Evolutionary conservation across 352 stramenopile species (phyloP), one percentile per base, ranked within the genome.

Genomic region (Blastocystis hominis): DNA sequence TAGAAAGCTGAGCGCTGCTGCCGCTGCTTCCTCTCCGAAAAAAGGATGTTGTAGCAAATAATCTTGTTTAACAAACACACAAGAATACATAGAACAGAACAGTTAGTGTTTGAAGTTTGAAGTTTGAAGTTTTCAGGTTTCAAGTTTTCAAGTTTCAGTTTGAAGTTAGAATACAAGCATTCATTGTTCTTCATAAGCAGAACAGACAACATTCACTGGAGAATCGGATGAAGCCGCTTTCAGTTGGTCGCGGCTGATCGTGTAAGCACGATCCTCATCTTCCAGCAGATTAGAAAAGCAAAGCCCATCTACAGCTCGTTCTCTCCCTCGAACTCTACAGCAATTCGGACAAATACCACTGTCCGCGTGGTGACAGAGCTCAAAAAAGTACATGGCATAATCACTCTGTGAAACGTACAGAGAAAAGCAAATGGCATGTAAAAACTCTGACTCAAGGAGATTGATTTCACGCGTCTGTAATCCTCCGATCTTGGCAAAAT

Each of bases 61-160:
- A 47, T 77, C 9, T 53, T 10, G 24, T 66, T 66, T 7, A 47
- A 40, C 2, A 77, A 77, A 53, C 30, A 56, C 5, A 30, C 34
- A 77, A 77, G 44, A 77, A 46, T 77, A 77, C 66, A 77, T 54
- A 53, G n/a, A 53, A 61, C 36, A 77, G 7, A 77, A 56, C 24
- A 30, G 24, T 30, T 30, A 30, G 24, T 30, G 24, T 30, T 30
- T 30, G 24, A 30, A 30, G 24, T 30, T 30, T 30, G 24, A 30
- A 30, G 24, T 30, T 30, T 30, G 24, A 30, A 30, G 24, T 30
- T 30, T 30, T 30, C 24, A 30, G 24, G 24, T 30, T 30, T 30
- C 0, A 30, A 30, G 24, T 30, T 30, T 30, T 30, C 24, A 30
- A 30, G 24, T 30, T 30, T 30, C 24, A 30, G 24, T 20, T 56